A percentile compares a stretch with the other conserved stretches of the same genome.
These are phyloP conservation scores for Phytopythium ostracodes DNA, from an alignment of 352 stramenopile species.

Conservation along the genomic window DNA sequence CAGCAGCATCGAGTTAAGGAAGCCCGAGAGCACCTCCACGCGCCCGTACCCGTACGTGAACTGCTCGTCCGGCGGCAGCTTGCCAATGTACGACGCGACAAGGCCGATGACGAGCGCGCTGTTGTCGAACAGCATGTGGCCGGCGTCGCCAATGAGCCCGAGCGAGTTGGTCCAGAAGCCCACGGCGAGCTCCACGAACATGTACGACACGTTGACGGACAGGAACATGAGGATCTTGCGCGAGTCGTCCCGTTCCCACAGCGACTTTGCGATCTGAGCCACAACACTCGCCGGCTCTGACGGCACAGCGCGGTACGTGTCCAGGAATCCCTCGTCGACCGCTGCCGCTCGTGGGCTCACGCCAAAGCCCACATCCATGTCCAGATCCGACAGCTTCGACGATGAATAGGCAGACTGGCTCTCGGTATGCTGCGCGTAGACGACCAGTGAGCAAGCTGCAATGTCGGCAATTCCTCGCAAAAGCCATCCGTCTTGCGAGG, in stretches of 20 bases:
- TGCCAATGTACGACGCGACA: constrained; percentile 76
- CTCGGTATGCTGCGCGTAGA: neutral
- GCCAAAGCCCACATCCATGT: constrained; percentile 19
- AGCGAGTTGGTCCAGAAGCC: constrained; percentile 85
- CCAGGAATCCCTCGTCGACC: constrained; percentile 24
- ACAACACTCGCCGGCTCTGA: constrained; percentile 1
- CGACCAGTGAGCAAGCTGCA: neutral
- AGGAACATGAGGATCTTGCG: constrained; percentile 82
- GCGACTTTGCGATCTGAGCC: constrained; percentile 28
- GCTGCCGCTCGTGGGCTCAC: constrained; percentile 11
- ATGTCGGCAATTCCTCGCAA: neutral
- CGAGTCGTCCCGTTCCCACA: constrained; percentile 59
- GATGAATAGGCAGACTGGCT: neutral
- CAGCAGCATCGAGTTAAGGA: constrained; percentile 84
- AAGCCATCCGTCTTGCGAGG: neutral
- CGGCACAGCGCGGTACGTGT: constrained; percentile 34
- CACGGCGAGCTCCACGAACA: constrained; percentile 85
- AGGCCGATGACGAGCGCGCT: constrained; percentile 81
- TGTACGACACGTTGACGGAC: constrained; percentile 78
- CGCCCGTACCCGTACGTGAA: constrained; percentile 87
- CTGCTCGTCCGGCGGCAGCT: constrained; percentile 57
- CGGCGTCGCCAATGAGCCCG: constrained; percentile 81
- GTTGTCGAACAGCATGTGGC: constrained; percentile 90
- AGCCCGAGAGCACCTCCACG: constrained; percentile 84
- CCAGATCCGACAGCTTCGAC: neutral